phyloP scores from a whole-genome alignment of 495 filamentous ascomycete genomes.

The Penicillium steckii region DNA sequence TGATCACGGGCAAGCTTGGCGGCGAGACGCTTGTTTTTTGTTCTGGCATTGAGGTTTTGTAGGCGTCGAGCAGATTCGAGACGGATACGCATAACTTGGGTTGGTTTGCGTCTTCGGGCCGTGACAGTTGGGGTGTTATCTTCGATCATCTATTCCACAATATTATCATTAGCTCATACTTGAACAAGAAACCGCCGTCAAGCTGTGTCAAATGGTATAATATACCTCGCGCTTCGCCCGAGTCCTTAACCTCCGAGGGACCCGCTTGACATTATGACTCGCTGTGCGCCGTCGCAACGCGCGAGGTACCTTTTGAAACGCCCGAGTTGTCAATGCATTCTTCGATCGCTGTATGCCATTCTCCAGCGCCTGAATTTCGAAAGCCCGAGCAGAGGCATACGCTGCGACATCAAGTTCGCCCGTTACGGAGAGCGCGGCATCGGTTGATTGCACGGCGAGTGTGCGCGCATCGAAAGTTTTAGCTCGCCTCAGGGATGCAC shows the following conservation, averaged over 20 bases:
- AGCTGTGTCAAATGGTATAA: not conserved
- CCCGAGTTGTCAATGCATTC: constrained; percentile 63
- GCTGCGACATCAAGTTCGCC: constrained; percentile 76
- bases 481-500: constrained; percentile 55
- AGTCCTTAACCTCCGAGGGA: constrained; percentile 74
- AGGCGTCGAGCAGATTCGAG: constrained; percentile 77
- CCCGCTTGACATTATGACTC: constrained; percentile 89
- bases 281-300: constrained; percentile 82
- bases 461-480: constrained; percentile 68
- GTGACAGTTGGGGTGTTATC: constrained; percentile 90
- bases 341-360: constrained; percentile 73
- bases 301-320: constrained; percentile 87
- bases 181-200: not conserved
- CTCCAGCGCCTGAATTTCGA: constrained; percentile 84
- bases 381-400: constrained; percentile 81
- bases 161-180: not conserved
- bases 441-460: constrained; percentile 68
- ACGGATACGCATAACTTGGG: constrained; percentile 70
- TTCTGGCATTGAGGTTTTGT: constrained; percentile 57
- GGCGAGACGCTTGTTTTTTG: constrained; percentile 47
- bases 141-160: constrained; percentile 60
- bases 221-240: constrained; percentile 70
- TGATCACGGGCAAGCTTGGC: constrained; percentile 26
- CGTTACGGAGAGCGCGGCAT: constrained; percentile 67
- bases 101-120: constrained; percentile 66